Conservation (phyloP, 228 moss, liverwort and hornwort genomes). For the Sphagnum fallax region DNA sequence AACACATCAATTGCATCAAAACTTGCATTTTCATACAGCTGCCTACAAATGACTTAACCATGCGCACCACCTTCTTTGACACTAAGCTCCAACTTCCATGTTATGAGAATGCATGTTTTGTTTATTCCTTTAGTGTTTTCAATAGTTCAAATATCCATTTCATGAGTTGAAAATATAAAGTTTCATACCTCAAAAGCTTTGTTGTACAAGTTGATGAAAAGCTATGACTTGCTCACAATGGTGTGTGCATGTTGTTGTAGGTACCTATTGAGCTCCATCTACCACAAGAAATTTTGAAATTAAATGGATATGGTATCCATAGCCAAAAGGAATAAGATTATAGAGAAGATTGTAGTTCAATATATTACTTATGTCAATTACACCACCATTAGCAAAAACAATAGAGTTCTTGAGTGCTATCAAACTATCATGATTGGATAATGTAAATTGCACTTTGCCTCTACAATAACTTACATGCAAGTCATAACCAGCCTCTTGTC, state of each 20-base stretch:
- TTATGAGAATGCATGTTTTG: neutral
- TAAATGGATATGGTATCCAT: too few species aligned
- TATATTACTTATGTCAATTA: constrained; percentile 70
- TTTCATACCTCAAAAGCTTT: constrained; percentile 81
- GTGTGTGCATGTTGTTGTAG: constrained; percentile 79
- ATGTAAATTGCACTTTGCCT: constrained; percentile 96
- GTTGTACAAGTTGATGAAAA: constrained; percentile 91
- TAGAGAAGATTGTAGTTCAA: neutral
- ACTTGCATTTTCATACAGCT: constrained; percentile 95
- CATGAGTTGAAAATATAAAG: too few species aligned
- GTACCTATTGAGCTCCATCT: constrained; percentile 96
- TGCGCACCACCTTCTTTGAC: neutral
- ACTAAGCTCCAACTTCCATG: too few species aligned
- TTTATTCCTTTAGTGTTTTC: too few species aligned
- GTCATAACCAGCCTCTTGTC: neutral
- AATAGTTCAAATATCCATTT: too few species aligned
- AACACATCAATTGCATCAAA: constrained; percentile 97
- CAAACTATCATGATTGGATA: constrained; percentile 98
- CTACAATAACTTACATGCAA: constrained; percentile 78
- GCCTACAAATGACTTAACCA: constrained; percentile 79
- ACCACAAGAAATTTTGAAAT: neutral
- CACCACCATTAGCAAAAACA: constrained; percentile 91
- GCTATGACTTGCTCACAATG: constrained; percentile 83
- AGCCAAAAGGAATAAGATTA: neutral
- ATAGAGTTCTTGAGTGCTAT: constrained; percentile 90